phyloP scores from a whole-genome alignment of 1,139 yeast genomes.

The Trichomonascaceae sp. region DNA sequence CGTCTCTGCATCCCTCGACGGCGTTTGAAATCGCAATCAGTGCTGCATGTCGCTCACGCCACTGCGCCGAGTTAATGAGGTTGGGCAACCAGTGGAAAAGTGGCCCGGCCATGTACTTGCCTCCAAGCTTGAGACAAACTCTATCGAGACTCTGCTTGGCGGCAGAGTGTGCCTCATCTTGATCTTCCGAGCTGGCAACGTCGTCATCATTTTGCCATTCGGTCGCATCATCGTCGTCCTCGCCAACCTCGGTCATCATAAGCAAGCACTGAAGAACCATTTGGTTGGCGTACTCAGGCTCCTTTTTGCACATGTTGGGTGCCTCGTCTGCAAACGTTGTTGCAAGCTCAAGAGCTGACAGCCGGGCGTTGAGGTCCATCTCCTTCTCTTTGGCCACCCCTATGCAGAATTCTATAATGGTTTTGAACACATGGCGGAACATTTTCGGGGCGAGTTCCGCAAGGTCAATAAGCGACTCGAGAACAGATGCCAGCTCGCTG shows the following conservation, averaged over 20 bases:
- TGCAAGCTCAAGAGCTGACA: conserved; percentile 76
- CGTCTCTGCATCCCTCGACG: conserved; percentile 94
- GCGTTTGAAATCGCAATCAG: conserved; percentile 93
- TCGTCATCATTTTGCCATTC: conserved; percentile 84
- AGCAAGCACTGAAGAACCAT: conserved; percentile 64
- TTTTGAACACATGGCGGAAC: conserved; percentile 81
- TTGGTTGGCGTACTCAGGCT: conserved; percentile 55
- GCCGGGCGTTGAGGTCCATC: conserved; percentile 64
- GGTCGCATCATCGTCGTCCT: conserved; percentile 63
- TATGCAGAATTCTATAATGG: conserved; percentile 72
- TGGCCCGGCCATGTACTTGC: conserved; percentile 72
- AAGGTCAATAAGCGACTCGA: conserved; percentile 77
- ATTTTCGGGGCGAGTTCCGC: conserved; percentile 91
- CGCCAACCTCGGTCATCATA: conserved; percentile 88
- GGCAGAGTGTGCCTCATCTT: conserved; percentile 78
- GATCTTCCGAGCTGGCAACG: conserved; percentile 66
- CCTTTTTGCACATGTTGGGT: conserved; percentile 87
- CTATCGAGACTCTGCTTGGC: conserved; percentile 92
- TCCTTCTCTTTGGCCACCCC: conserved; percentile 72
- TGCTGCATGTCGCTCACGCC: conserved; percentile 97
- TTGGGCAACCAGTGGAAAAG: conserved; percentile 76
- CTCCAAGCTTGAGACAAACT: conserved; percentile 71
- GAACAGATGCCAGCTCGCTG: conserved; percentile 68
- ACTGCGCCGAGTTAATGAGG: conserved; percentile 59
- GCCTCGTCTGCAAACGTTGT: conserved; percentile 88